Conservation (phyloP, 106 monocot genomes). For the Phalaenopsis aphrodite region DNA sequence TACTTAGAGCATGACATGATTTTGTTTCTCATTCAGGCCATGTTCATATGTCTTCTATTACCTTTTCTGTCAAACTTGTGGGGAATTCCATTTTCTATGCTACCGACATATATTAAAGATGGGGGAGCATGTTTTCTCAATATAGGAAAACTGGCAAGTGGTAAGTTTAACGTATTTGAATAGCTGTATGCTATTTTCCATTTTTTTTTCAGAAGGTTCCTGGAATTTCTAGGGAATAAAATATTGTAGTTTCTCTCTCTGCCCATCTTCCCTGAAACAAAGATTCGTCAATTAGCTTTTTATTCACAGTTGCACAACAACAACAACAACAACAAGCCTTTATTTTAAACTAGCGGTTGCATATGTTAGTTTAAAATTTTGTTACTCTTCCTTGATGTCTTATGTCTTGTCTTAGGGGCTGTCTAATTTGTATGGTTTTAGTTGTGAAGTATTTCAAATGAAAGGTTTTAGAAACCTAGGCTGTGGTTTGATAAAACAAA, state of each 20-base stretch:
- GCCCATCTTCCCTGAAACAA: neutral
- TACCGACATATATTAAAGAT: constrained; percentile 77
- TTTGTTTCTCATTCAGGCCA: constrained; percentile 41
- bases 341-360: neutral
- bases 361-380: neutral
- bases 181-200: neutral
- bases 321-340: too few relatives aligned
- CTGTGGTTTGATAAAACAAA: too few relatives aligned
- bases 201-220: neutral
- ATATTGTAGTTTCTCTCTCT: neutral
- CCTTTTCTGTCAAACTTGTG: constrained; percentile 89
- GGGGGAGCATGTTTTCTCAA: constrained; percentile 91
- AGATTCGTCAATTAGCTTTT: neutral
- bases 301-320: neutral
- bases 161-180: constrained; percentile 24
- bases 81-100: constrained; percentile 79
- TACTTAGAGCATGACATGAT: neutral
- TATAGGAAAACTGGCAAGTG: constrained; percentile 62
- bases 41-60: constrained; percentile 82
- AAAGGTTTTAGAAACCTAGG: too few relatives aligned
- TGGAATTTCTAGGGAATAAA: neutral
- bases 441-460: too few relatives aligned
- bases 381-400: neutral
- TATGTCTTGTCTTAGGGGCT: neutral
- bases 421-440: too few relatives aligned